phyloP scores from a whole-genome alignment of 2,329 filamentous ascomycete genomes.

The Helminthosporium solani region DNA sequence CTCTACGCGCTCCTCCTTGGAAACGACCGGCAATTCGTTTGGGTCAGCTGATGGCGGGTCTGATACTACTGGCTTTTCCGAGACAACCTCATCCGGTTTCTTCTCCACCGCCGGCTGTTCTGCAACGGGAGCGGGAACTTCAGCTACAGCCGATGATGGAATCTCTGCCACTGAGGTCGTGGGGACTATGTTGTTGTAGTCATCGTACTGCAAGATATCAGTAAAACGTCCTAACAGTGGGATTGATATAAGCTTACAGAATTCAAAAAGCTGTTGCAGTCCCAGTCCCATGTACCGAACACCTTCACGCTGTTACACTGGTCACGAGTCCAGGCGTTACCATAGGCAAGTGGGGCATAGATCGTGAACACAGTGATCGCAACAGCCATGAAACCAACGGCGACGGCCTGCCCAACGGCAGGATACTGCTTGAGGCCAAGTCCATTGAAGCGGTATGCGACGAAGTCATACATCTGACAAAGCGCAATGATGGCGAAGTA shows the following conservation, averaged over 20 bases:
- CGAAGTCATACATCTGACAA: constrained; percentile 86
- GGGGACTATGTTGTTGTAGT: constrained; percentile 15
- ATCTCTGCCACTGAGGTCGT: constrained; percentile 22
- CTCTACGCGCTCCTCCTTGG: constrained; percentile 79
- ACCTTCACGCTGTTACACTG: constrained; percentile 88
- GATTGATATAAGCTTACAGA: constrained; percentile 65
- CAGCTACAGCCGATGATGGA: constrained; percentile 25
- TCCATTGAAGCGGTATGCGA: constrained; percentile 69
- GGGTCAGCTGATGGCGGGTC: constrained; percentile 26
- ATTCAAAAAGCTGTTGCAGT: constrained; percentile 90
- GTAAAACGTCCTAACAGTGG: neutral
- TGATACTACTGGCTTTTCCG: constrained; percentile 33
- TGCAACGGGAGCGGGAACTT: constrained; percentile 15
- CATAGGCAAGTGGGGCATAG: constrained; percentile 89
- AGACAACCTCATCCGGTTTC: constrained; percentile 24
- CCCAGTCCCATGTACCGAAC: constrained; percentile 90
- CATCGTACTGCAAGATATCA: constrained; percentile 12
- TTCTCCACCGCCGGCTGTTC: constrained; percentile 14
- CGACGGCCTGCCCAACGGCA: constrained; percentile 71
- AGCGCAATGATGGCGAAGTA: constrained; percentile 92
- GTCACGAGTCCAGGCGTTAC: constrained; percentile 87
- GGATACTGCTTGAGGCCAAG: constrained; percentile 70
- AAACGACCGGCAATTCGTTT: constrained; percentile 43
- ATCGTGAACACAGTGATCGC: constrained; percentile 76
- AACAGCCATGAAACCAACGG: constrained; percentile 71